Base-by-base conservation (phyloP, 2,329 filamentous ascomycete genomes). In the Metarhizium album region DNA sequence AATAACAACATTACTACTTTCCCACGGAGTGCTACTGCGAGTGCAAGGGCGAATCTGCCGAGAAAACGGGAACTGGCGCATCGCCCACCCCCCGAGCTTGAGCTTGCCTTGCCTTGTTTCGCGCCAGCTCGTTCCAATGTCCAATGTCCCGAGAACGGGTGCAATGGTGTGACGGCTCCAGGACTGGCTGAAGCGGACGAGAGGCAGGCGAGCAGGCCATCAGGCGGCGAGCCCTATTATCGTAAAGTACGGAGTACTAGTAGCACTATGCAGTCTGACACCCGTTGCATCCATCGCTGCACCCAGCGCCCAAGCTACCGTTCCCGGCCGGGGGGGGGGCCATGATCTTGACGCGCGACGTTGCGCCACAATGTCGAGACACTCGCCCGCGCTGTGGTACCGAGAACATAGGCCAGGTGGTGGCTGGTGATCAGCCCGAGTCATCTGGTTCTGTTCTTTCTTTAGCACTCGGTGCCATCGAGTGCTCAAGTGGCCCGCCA, bases 291-390 rank as follows among this genome's bases (percentile, higher is more conserved):
- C 18, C 18, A 40, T n/a, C 16, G 37, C 16, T 16, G 33, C 9
- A 18, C 9, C 14, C 20, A 16, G n/a, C 37, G 20, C n/a, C 6
- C 37, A 33, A 33, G 37, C 47, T 47, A 46, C 51, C 49, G 51
- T 40, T 53, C 45, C 51, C 51, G 51, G 47, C 48, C 38, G 47
- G 51, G 47, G 35, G 29, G 37, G 51, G 47, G 35, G 29, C 27
- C 31, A 24, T 46, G 24, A 22, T 18, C 4, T 48, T 48, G 27
- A 29, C 20, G 46, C 46, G 50, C 46, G 37, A 40, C 14, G 59
- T 56, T 62, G 57, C 55, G 57, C 54, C 55, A 50, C 18, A 38
- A 18, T 24, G 24, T 24, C 37, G 45, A 31, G 22, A 45, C 38
- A 18, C n/a, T n/a, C n/a, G n/a, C n/a, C n/a, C n/a, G n/a, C 37